These are phyloP conservation scores for Exophiala sp. DNA, from an alignment of 2,329 filamentous ascomycete species.

Conservation along the genomic window DNA sequence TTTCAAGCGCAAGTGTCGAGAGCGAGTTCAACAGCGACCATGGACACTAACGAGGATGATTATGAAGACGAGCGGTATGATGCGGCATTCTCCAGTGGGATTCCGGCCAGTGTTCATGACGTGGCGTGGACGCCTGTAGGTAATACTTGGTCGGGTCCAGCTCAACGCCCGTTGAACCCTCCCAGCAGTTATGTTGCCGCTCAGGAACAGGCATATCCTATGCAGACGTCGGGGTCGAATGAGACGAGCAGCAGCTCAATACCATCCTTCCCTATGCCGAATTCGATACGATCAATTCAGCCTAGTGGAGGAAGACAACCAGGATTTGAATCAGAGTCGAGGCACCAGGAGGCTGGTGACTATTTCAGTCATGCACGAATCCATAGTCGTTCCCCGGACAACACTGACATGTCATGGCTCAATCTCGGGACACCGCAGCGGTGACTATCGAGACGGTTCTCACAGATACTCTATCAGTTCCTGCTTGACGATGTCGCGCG, in stretches of 20 bases:
- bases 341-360: slow-evolving; percentile 9
- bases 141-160: slow-evolving; percentile 28
- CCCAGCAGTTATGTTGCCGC: slow-evolving; percentile 40
- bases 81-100: slow-evolving; percentile 31
- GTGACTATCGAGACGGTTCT: slow-evolving; percentile 25
- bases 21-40: slow-evolving; percentile 38
- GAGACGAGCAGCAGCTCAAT: slow-evolving; percentile 18
- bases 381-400: slow-evolving; percentile 9
- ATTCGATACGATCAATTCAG: slow-evolving; percentile 16
- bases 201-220: slow-evolving; percentile 37
- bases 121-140: slow-evolving; percentile 29
- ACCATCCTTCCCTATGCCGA: slow-evolving; percentile 27
- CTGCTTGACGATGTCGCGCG: slow-evolving; percentile 28
- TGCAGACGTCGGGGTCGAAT: slow-evolving; percentile 14
- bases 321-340: background rate
- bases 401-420: slow-evolving; percentile 30
- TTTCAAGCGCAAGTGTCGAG: slow-evolving; percentile 41
- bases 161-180: slow-evolving; percentile 32
- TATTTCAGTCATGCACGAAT: slow-evolving; percentile 19
- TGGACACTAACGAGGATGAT: slow-evolving; percentile 35
- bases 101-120: slow-evolving; percentile 30
- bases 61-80: slow-evolving; percentile 29
- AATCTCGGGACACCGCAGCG: slow-evolving; percentile 26
- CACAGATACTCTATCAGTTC: slow-evolving; percentile 27
- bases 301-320: background rate